Base-by-base conservation (phyloP, 805 yeast species). In the Henningerozyma blattae region DNA sequence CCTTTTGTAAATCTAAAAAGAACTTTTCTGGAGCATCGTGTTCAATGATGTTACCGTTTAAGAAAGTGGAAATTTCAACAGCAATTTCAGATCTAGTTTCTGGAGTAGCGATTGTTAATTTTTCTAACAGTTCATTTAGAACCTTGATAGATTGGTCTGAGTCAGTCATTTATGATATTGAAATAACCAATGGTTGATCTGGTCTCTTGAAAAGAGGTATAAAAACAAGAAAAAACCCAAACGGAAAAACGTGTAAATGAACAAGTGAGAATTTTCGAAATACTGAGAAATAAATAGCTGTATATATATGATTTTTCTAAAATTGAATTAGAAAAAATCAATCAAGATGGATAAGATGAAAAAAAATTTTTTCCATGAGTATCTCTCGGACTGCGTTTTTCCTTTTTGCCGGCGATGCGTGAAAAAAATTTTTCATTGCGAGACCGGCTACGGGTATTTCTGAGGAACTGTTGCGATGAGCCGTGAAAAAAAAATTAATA, bases 1-100 rank as follows among this genome's bases (percentile, higher is more conserved):
- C 76, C 54, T 72, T 72, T 60, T 72, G 68, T 61, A 91, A 75
- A 61, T 79, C 74, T 44, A 63, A 64, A 64, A 89, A 84, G 75
- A 89, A 86, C 55, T 74, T 77, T 56, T 68, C 77, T 56, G 99
- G 97, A 48, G 86, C 91, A 68, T 89, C 97, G 67, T 91, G 97
- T 72, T 91, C 98, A 62, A 89, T 87, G 67, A 87, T 86, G 59
- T 89, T 83, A 50, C 95, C 93, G 68, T 89, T 89, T 65, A 91
- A 74, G 73, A 91, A 87, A 43, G 91, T 73, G 47, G 97, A 75
- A 54, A 91, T 83, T 61, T 83, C 84, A 54, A 80, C 62, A 58
- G 95, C 91, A 61, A 93, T 87, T 59, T 73, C 77, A 43, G 74
- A 77, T 63, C 87, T 77, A 60, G 76, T 78, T 55, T 85, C 95